Evolutionary conservation across 208 protist species (phyloP).

Genomic region (Phytomonas francai): DNA sequence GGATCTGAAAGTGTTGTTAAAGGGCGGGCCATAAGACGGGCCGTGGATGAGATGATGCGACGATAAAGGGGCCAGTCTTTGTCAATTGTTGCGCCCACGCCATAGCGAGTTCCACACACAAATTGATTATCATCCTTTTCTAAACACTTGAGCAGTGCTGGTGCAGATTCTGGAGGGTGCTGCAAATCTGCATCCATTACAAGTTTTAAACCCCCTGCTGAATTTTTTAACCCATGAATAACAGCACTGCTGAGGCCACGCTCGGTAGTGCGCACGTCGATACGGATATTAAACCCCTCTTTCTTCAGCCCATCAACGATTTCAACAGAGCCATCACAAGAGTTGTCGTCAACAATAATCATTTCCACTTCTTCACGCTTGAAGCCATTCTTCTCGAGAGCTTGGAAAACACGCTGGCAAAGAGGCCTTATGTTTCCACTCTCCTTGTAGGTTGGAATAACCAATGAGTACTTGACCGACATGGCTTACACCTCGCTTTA

Average conservation of each 20-base stretch:
- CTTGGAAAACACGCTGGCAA: conserved; percentile 62
- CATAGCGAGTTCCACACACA: conserved; percentile 86
- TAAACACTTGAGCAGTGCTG: conserved; percentile 55
- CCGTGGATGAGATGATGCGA: conserved; percentile 83
- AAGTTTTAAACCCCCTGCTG: conserved; percentile 50
- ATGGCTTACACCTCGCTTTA: neutral
- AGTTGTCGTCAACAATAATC: conserved; percentile 89
- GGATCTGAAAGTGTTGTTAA: conserved; percentile 86
- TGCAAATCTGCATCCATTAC: conserved; percentile 92
- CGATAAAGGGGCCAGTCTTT: conserved; percentile 84
- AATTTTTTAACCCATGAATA: conserved; percentile 61
- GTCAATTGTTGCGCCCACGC: conserved; percentile 60
- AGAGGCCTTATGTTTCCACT: conserved; percentile 73
- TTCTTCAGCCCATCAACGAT: conserved; percentile 42
- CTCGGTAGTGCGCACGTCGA: conserved; percentile 73
- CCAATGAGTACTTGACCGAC: conserved; percentile 59
- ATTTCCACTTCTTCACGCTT: conserved; percentile 45
- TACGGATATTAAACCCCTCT: conserved; percentile 64
- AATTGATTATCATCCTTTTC: conserved; percentile 58
- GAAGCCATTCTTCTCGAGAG: conserved; percentile 35
- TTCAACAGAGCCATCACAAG: conserved; percentile 78
- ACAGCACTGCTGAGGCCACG: conserved; percentile 87
- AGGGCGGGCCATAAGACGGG: conserved; percentile 73
- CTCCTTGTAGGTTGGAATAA: conserved; percentile 86
- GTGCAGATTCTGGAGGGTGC: conserved; percentile 86